Conservation (phyloP, 108 stramenopile genomes). For the Poteriospumella lacustris region DNA sequence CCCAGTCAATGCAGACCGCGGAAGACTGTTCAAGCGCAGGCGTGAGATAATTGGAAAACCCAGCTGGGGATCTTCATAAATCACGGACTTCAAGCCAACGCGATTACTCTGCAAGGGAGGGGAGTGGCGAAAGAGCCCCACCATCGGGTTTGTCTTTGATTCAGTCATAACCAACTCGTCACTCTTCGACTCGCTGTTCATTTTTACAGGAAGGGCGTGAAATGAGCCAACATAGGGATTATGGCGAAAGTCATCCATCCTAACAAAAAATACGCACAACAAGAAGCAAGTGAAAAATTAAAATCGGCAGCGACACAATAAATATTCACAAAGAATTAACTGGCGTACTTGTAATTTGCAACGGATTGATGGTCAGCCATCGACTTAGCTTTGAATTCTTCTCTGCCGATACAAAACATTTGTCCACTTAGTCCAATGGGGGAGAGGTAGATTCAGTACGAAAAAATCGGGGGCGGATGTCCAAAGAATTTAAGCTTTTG, state of each 20-base stretch:
- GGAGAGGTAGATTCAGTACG: too few relatives aligned
- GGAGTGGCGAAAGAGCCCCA: slow-evolving; percentile 9
- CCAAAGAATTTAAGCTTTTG: too few relatives aligned
- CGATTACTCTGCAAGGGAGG: background rate
- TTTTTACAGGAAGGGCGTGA: background rate
- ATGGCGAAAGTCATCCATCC: background rate
- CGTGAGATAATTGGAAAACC: background rate
- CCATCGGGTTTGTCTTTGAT: background rate
- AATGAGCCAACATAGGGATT: slow-evolving; percentile 17
- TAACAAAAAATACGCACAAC: too few relatives aligned
- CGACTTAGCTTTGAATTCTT: too few relatives aligned
- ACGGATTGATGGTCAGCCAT: too few relatives aligned
- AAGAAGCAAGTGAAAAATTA: too few relatives aligned
- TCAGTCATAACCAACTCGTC: background rate
- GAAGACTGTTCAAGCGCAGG: background rate
- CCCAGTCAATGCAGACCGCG: background rate
- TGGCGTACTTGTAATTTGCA: too few relatives aligned
- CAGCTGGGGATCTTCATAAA: background rate
- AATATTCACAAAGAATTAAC: too few relatives aligned
- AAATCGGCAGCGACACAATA: too few relatives aligned
- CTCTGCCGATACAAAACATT: too few relatives aligned
- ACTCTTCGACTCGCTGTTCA: background rate
- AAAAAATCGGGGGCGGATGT: too few relatives aligned
- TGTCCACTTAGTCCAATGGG: too few relatives aligned
- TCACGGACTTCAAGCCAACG: background rate